Percentiles rank a stretch among this genome's conserved stretches.
Evolutionary conservation across 108 stramenopile genomes (phyloP).

Genomic region (Nitzschia putrida): DNA sequence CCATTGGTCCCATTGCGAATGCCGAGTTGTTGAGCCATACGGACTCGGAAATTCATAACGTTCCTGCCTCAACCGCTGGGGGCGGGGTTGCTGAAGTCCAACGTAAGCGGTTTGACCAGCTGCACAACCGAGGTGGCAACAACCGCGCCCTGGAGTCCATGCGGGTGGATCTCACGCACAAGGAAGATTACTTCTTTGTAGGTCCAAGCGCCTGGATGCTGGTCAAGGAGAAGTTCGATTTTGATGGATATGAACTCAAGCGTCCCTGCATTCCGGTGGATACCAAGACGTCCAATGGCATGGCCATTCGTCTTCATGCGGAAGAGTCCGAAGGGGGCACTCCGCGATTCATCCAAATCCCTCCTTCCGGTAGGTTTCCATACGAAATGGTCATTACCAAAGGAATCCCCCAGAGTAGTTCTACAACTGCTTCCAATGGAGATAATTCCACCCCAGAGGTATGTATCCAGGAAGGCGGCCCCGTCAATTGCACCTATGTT

Average conservation of each 20-base stretch:
- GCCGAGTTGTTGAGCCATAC: constrained; percentile 14
- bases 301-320: constrained; percentile 10
- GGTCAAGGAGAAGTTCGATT: constrained; percentile 49
- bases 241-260: constrained; percentile 34
- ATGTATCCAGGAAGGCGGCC: neutral
- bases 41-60: neutral
- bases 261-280: constrained; percentile 10
- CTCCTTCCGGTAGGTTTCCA: constrained; percentile 48
- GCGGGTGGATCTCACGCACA: constrained; percentile 30
- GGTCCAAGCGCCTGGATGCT: constrained; percentile 54
- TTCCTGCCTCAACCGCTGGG: constrained; percentile 2
- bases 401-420: neutral
- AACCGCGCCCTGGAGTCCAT: constrained; percentile 15
- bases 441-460: constrained; percentile 15
- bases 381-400: constrained; percentile 31
- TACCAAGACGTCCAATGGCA: neutral
- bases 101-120: constrained; percentile 19
- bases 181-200: constrained; percentile 47
- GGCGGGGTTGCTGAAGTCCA: constrained; percentile 5
- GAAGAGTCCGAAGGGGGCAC: constrained; percentile 16
- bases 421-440: constrained; percentile 7
- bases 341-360: constrained; percentile 21
- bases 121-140: constrained; percentile 14
- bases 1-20: constrained; percentile 33
- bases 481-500: neutral